Evolutionary conservation across 768 basidiomycete genomes (phyloP).

Genomic region (Sarcomyxa edulis): DNA sequence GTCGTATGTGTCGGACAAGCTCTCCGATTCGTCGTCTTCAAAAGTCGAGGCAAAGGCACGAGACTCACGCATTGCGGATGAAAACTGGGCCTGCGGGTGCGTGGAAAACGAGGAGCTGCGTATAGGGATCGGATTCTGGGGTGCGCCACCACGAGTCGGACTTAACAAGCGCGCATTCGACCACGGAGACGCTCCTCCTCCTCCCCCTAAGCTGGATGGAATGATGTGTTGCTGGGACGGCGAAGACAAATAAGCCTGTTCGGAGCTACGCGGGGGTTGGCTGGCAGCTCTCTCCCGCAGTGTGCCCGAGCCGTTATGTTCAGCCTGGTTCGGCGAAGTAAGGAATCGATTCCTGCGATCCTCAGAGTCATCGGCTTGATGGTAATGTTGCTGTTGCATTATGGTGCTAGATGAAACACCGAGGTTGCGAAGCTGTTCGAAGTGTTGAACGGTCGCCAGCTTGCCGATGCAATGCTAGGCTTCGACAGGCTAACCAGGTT

Average conservation of each 20-base stretch:
- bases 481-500: slow-evolving; percentile 6
- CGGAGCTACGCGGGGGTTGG: slow-evolving; percentile 58
- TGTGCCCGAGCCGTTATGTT: slow-evolving; percentile 37
- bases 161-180: slow-evolving; percentile 37
- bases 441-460: slow-evolving; percentile 19
- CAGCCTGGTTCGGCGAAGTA: slow-evolving; percentile 32
- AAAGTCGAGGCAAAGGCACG: slow-evolving; percentile 68
- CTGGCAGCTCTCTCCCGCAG: slow-evolving; percentile 63
- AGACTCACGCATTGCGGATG: slow-evolving; percentile 59
- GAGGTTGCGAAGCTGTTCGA: slow-evolving; percentile 16
- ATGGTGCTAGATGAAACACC: slow-evolving; percentile 9
- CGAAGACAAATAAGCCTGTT: slow-evolving; percentile 41
- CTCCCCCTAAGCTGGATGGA: slow-evolving; percentile 45
- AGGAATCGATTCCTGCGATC: slow-evolving; percentile 63
- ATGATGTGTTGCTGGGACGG: slow-evolving; percentile 48
- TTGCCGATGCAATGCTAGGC: slow-evolving; percentile 11
- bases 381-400: slow-evolving; percentile 27
- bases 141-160: slow-evolving; percentile 17
- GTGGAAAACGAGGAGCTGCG: slow-evolving; percentile 67
- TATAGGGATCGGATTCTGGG: slow-evolving; percentile 51
- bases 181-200: slow-evolving; percentile 35
- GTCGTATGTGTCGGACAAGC: slow-evolving; percentile 57
- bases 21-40: slow-evolving; percentile 77
- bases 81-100: slow-evolving; percentile 49
- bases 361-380: slow-evolving; percentile 21